Conservation (phyloP, 805 yeast species). For the Lachancea cidri region DNA sequence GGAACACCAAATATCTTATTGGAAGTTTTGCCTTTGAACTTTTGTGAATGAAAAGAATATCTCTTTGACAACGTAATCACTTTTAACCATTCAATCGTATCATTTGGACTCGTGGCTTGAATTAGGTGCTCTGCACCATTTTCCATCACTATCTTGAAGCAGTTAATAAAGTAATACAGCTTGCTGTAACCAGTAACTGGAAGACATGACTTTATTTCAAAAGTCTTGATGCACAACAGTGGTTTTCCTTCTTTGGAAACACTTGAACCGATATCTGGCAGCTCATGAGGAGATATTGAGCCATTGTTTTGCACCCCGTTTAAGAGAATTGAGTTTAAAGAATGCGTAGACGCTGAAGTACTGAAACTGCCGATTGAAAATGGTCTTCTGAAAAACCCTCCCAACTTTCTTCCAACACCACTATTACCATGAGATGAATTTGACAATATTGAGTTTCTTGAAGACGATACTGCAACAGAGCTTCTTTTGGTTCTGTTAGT, state of each 20-base stretch:
- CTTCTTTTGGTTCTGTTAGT: constrained; percentile 14
- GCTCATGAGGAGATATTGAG: constrained; percentile 42
- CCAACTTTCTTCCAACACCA: constrained; percentile 41
- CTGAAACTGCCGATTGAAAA: constrained; percentile 47
- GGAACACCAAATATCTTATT: constrained; percentile 84
- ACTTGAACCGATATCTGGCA: constrained; percentile 49
- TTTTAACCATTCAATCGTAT: constrained; percentile 71
- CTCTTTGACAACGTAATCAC: constrained; percentile 37
- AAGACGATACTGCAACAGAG: constrained; percentile 15
- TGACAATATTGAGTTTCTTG: constrained; percentile 20
- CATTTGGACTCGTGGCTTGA: constrained; percentile 59
- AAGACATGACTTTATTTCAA: constrained; percentile 35
- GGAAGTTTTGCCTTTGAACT: constrained; percentile 35
- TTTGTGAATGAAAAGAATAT: constrained; percentile 39
- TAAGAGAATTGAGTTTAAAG: constrained; percentile 26
- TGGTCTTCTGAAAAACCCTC: constrained; percentile 60
- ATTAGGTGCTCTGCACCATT: constrained; percentile 54
- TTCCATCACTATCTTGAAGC: constrained; percentile 40
- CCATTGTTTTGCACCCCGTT: constrained; percentile 36
- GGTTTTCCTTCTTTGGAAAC: constrained; percentile 49
- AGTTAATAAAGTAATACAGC: constrained; percentile 16
- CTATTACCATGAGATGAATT: constrained; percentile 17
- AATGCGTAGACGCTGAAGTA: constrained; percentile 26
- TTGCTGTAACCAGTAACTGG: constrained; percentile 34
- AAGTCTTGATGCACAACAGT: constrained; percentile 39